Evolutionary conservation across 768 basidiomycete species (phyloP).

Genomic region (Trametes maxima): DNA sequence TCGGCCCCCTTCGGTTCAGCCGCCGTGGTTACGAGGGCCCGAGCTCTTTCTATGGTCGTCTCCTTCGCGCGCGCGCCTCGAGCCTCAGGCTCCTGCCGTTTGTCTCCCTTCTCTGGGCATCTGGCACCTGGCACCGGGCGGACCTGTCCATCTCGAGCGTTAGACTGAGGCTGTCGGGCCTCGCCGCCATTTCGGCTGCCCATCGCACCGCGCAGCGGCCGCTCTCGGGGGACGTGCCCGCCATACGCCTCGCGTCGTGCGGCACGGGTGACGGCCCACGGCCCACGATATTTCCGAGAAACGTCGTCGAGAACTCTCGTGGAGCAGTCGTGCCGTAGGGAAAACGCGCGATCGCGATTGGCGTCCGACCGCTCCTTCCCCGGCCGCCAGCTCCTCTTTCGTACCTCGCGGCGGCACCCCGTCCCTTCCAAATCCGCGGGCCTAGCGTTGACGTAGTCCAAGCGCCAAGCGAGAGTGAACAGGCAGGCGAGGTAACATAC

Average conservation of each 20-base stretch:
- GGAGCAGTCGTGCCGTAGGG: too few species aligned
- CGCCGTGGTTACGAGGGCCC: conserved; percentile 21
- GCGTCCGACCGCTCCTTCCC: too few species aligned
- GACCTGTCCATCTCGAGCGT: not conserved
- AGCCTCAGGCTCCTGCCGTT: too few species aligned
- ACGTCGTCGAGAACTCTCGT: too few species aligned
- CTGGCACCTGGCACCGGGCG: not conserved
- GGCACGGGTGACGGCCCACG: not conserved
- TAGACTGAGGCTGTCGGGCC: not conserved
- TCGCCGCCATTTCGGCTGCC: conserved; percentile 14
- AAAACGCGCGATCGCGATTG: too few species aligned
- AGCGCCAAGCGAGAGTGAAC: too few species aligned
- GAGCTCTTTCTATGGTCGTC: not conserved
- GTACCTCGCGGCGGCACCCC: too few species aligned
- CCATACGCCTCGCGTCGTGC: not conserved
- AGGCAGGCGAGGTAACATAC: too few species aligned
- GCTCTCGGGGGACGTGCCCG: not conserved
- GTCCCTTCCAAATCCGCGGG: too few species aligned
- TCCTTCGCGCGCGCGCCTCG: too few species aligned
- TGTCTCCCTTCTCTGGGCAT: not conserved
- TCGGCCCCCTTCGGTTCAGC: conserved; percentile 1
- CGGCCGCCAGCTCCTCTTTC: too few species aligned
- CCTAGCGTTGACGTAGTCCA: too few species aligned
- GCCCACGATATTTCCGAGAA: conserved; percentile 7
- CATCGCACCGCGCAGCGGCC: conserved; percentile 8